Conservation (phyloP, 139 green algal genomes). For the Chlamydomonas sphaeroides region DNA sequence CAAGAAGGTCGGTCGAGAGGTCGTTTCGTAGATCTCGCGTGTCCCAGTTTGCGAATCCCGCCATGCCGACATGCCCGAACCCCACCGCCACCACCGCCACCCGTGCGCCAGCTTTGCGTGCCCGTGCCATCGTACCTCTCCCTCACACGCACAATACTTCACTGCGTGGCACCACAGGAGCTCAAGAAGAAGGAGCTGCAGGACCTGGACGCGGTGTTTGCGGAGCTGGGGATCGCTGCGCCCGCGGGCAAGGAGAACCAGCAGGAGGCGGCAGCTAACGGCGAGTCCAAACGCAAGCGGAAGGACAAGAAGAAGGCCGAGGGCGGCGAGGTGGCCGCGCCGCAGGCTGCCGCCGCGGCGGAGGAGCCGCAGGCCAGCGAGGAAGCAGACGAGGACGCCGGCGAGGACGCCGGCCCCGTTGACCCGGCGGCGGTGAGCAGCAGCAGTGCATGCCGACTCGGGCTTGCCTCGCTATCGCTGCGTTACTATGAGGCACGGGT, state of each 20-base stretch:
- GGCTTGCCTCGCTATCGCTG: too few relatives aligned
- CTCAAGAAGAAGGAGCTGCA: slow-evolving; percentile 80
- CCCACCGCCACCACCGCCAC: too few relatives aligned
- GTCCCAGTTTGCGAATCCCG: too few relatives aligned
- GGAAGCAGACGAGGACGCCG: slow-evolving; percentile 34
- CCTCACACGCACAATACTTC: too few relatives aligned
- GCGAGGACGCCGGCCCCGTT: slow-evolving; percentile 29
- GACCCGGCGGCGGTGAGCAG: slow-evolving; percentile 61
- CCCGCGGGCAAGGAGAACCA: slow-evolving; percentile 28
- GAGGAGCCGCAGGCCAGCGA: slow-evolving; percentile 27
- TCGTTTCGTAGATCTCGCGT: neutral
- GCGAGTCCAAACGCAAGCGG: slow-evolving; percentile 56
- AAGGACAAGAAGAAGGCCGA: slow-evolving; percentile 63
- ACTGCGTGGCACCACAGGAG: slow-evolving; percentile 58
- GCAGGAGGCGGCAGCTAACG: neutral
- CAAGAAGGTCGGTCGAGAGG: slow-evolving; percentile 64
- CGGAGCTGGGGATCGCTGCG: slow-evolving; percentile 62
- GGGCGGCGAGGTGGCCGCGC: neutral
- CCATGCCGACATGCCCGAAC: too few relatives aligned
- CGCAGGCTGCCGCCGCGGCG: slow-evolving; percentile 16
- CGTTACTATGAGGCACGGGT: too few relatives aligned
- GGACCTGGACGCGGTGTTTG: slow-evolving; percentile 69
- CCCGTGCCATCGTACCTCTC: too few relatives aligned
- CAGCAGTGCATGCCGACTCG: too few relatives aligned
- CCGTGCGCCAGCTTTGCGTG: too few relatives aligned